phyloP scores from a whole-genome alignment of 2,329 filamentous ascomycete species.

The Diaporthe capsici region DNA sequence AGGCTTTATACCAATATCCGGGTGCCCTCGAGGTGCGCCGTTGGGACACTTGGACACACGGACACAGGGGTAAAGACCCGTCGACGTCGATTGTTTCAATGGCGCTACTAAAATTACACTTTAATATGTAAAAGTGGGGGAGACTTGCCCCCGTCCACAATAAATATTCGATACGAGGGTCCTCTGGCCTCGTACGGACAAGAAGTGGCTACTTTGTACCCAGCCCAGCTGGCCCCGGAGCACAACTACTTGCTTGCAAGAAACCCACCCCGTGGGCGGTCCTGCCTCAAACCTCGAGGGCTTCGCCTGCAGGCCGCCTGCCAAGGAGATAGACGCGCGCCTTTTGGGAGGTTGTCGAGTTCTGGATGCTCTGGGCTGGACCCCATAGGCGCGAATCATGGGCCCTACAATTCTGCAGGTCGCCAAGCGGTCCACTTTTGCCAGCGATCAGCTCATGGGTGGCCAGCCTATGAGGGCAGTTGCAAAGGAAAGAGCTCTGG shows the following conservation, averaged over 20 bases:
- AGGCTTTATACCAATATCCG: slow-evolving; percentile 10
- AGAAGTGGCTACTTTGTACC: background rate
- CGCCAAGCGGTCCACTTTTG: slow-evolving; percentile 24
- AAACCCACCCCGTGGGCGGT: background rate
- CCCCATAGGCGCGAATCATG: slow-evolving; percentile 22
- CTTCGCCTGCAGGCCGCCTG: slow-evolving; percentile 8
- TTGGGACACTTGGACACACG: background rate
- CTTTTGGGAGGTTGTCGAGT: slow-evolving; percentile 16
- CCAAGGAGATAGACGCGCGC: slow-evolving; percentile 31
- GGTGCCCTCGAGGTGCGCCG: background rate
- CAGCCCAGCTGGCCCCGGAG: slow-evolving; percentile 24
- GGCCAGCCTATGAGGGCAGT: background rate
- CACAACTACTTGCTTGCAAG: slow-evolving; percentile 15
- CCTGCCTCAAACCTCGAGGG: slow-evolving; percentile 16
- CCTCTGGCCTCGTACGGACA: slow-evolving; percentile 13
- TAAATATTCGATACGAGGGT: slow-evolving; percentile 29
- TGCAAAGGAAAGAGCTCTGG: background rate
- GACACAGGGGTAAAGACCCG: slow-evolving; percentile 27
- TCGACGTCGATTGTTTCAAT: slow-evolving; percentile 19
- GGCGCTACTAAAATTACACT: slow-evolving; percentile 24
- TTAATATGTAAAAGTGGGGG: slow-evolving; percentile 27
- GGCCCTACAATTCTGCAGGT: background rate
- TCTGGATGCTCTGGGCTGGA: slow-evolving; percentile 9
- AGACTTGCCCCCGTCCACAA: slow-evolving; percentile 10
- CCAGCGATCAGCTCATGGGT: slow-evolving; percentile 2